phyloP scores from a whole-genome alignment of 495 filamentous ascomycete species.

The Xylaria curta region DNA sequence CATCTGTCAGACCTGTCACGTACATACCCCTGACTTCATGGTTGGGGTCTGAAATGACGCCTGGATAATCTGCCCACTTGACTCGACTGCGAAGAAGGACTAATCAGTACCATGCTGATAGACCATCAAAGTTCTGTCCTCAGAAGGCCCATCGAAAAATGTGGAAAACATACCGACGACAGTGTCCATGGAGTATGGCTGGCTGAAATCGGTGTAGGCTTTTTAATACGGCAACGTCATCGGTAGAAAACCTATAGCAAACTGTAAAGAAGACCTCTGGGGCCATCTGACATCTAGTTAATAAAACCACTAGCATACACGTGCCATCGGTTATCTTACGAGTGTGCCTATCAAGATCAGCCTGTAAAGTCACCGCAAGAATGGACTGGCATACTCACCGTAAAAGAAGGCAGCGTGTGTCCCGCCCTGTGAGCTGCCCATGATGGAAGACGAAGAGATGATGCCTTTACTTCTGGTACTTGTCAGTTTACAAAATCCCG shows the following conservation, averaged over 20 bases:
- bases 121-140: not conserved
- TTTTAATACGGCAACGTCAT: slow-evolving; percentile 52
- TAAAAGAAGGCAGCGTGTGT: slow-evolving; percentile 69
- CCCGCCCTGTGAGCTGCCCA: slow-evolving; percentile 30
- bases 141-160: not conserved
- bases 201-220: slow-evolving; percentile 68
- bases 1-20: slow-evolving; percentile 78
- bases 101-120: slow-evolving; percentile 7
- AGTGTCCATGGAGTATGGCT: slow-evolving; percentile 75
- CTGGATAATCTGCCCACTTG: slow-evolving; percentile 76
- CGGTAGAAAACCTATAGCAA: slow-evolving; percentile 64
- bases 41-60: slow-evolving; percentile 64
- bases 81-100: slow-evolving; percentile 39
- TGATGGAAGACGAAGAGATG: not conserved
- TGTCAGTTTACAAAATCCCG: not conserved
- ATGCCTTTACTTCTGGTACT: not conserved
- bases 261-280: slow-evolving; percentile 82
- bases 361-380: not conserved
- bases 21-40: slow-evolving; percentile 78
- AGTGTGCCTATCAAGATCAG: slow-evolving; percentile 48
- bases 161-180: slow-evolving; percentile 66
- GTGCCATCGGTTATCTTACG: slow-evolving; percentile 13
- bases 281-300: slow-evolving; percentile 69
- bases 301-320: slow-evolving; percentile 5
- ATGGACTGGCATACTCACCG: slow-evolving; percentile 48